Conservation (phyloP, 2,329 filamentous ascomycete species). For the Malbranchea cinnamomea region DNA sequence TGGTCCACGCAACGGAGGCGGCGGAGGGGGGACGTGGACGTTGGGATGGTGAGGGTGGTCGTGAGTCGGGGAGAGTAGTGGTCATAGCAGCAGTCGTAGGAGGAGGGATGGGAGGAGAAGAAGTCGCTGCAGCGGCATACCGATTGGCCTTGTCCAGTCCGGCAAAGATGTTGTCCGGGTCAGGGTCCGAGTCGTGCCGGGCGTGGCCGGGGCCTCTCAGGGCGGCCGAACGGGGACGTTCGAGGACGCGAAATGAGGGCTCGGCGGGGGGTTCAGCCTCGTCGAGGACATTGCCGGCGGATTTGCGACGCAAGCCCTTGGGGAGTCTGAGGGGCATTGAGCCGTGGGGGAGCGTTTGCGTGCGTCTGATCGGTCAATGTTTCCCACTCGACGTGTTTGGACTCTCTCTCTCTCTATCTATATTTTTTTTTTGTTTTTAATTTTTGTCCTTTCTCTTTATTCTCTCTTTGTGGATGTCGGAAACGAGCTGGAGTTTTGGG, state of each 20-base stretch:
- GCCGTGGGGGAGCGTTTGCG: slow-evolving; percentile 9
- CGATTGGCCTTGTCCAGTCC: slow-evolving; percentile 13
- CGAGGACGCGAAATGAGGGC: slow-evolving; percentile 40
- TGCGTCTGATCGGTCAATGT: no score
- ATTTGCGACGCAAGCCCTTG: slow-evolving; percentile 41
- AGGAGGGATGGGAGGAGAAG: not conserved
- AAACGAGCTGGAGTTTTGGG: no score
- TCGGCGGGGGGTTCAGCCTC: slow-evolving; percentile 26
- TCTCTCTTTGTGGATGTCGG: no score
- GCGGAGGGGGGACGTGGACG: not conserved
- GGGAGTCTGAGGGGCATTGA: slow-evolving; percentile 42
- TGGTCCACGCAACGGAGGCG: slow-evolving; percentile 9
- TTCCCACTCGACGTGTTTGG: no score
- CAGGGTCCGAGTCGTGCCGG: slow-evolving; percentile 19
- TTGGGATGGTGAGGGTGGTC: no score
- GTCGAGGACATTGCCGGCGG: slow-evolving; percentile 39
- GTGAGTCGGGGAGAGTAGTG: not conserved
- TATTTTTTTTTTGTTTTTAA: no score
- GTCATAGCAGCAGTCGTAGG: not conserved
- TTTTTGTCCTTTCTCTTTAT: no score
- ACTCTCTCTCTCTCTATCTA: no score
- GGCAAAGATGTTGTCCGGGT: slow-evolving; percentile 25
- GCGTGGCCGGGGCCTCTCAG: slow-evolving; percentile 18
- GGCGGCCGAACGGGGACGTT: slow-evolving; percentile 30
- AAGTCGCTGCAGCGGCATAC: slow-evolving; percentile 1